Evolutionary conservation across 257 asterid species (phyloP).

Genomic region (Petunia secreta): DNA sequence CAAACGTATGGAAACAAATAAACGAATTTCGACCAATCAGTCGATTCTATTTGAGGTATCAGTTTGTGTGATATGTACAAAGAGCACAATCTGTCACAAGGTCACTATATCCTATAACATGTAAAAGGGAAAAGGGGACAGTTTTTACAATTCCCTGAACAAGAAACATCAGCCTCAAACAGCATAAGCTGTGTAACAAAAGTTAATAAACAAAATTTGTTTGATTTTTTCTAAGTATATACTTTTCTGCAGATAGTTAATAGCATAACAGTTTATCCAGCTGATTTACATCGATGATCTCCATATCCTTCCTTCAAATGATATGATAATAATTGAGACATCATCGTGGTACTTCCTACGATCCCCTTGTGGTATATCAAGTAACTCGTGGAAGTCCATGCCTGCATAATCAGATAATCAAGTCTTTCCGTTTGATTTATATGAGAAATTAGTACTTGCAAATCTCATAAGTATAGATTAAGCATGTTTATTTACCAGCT

Average conservation of each 20-base stretch:
- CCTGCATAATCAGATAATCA: constrained; percentile 47
- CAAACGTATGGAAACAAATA: background rate
- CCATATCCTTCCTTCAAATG: constrained; percentile 96
- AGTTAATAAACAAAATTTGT: background rate
- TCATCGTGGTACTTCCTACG: constrained; percentile 87
- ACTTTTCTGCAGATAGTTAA: background rate
- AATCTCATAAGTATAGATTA: background rate
- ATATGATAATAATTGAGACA: constrained; percentile 82
- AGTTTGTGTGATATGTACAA: constrained; percentile 13
- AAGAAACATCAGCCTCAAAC: constrained; percentile 18
- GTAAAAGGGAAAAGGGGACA: background rate
- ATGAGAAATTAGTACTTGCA: background rate
- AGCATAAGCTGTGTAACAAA: constrained; percentile 27
- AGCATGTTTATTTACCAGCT: constrained; percentile 60
- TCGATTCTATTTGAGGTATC: background rate
- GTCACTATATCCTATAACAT: background rate
- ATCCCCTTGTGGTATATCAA: constrained; percentile 92
- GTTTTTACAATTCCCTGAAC: constrained; percentile 36
- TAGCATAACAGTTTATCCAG: constrained; percentile 12
- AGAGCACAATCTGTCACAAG: constrained; percentile 11
- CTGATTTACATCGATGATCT: constrained; percentile 65
- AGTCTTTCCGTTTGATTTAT: background rate
- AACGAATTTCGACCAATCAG: constrained; percentile 19
- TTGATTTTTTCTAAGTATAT: constrained; percentile 24
- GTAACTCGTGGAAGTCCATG: constrained; percentile 77